Conservation (phyloP, 2,329 filamentous ascomycete genomes). For the Ascosphaera aggregata region DNA sequence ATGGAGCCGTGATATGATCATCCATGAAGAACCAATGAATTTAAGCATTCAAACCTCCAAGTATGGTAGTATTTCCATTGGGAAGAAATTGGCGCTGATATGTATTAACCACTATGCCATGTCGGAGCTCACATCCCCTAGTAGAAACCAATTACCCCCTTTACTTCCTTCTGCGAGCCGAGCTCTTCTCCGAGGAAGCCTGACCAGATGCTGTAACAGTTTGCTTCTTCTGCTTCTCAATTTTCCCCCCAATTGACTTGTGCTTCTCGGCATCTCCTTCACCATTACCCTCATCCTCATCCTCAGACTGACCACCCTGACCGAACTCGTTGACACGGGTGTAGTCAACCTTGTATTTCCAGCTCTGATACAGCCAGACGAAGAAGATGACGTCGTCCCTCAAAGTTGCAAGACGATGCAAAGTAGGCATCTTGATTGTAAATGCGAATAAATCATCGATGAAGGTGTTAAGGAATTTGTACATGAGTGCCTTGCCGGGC, state of each 20-base stretch:
- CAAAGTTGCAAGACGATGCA: slow-evolving; percentile 79
- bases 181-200: background rate
- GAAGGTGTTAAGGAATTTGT: slow-evolving; percentile 97
- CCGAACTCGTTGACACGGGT: slow-evolving; percentile 91
- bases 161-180: background rate
- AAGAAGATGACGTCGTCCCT: slow-evolving; percentile 97
- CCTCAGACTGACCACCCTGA: slow-evolving; percentile 84
- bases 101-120: no score
- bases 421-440: slow-evolving; percentile 95
- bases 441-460: slow-evolving; percentile 98
- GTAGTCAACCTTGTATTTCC: slow-evolving; percentile 80
- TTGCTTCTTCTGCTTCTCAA: slow-evolving; percentile 4
- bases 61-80: no score
- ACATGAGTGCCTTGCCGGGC: slow-evolving; percentile 89
- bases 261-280: slow-evolving; percentile 23
- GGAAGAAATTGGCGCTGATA: no score
- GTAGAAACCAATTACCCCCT: no score
- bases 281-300: slow-evolving; percentile 31
- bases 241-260: slow-evolving; percentile 14
- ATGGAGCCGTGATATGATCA: no score
- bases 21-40: no score
- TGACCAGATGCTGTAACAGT: slow-evolving; percentile 3
- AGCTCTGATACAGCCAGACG: slow-evolving; percentile 86
- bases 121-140: no score
- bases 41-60: no score